Evolutionary conservation across 257 asterid genomes (phyloP).

Genomic region (Fraxinus americana): DNA sequence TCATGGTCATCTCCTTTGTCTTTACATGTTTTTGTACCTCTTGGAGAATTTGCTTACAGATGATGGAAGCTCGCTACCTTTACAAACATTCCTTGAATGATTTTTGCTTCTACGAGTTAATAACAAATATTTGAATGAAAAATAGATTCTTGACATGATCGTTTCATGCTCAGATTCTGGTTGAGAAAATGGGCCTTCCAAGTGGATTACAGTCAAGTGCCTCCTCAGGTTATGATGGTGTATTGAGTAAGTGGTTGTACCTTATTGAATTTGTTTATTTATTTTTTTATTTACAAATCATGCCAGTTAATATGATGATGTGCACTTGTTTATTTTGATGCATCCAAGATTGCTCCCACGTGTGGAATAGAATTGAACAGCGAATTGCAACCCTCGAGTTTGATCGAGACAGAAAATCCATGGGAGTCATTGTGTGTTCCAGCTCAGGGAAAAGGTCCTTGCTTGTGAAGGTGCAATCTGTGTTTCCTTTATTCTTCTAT

Average conservation of each 20-base stretch:
- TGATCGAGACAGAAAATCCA: constrained; percentile 96
- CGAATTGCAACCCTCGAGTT: constrained; percentile 98
- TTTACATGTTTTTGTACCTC: no score
- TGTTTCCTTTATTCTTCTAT: constrained; percentile 3
- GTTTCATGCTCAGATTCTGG: constrained; percentile 66
- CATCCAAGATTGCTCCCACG: constrained; percentile 62
- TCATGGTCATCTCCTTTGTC: no score
- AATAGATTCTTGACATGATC: constrained; percentile 23
- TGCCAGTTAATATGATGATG: constrained; percentile 29
- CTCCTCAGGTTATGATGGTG: constrained; percentile 54
- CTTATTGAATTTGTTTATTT: not conserved
- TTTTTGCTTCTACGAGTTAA: not conserved
- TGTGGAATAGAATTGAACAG: constrained; percentile 72
- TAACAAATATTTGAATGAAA: constrained; percentile 8
- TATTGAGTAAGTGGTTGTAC: constrained; percentile 59
- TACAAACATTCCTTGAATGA: not conserved
- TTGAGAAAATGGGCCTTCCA: constrained; percentile 97
- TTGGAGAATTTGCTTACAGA: no score
- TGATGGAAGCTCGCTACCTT: no score
- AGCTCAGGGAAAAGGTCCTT: constrained; percentile 61
- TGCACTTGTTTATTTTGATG: constrained; percentile 22
- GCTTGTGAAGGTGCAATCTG: constrained; percentile 77
- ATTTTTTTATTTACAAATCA: not conserved
- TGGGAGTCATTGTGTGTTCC: constrained; percentile 86
- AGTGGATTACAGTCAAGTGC: constrained; percentile 47